A percentile compares a stretch with the other conserved stretches of the same genome.
Conservation (phyloP, 305 asterid genomes). For the Petunia hybrid region DNA sequence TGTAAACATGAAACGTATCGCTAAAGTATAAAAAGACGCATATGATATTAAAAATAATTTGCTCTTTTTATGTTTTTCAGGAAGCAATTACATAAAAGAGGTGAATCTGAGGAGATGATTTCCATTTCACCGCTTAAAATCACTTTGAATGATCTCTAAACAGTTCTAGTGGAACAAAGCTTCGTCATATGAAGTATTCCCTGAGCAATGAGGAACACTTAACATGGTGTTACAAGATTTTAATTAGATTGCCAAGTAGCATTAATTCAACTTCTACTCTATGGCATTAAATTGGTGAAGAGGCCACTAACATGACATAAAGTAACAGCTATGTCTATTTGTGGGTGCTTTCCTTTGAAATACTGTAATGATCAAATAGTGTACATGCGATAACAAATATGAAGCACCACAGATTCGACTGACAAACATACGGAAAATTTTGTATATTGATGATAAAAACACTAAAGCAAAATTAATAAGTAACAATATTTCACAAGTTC, state of each 20-base stretch:
- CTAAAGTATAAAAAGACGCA: not conserved
- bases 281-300: conserved; percentile 4
- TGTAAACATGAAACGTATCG: not conserved
- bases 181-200: not conserved
- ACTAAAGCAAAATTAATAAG: not conserved
- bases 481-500: not conserved
- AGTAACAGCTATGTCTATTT: not conserved
- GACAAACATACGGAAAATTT: not conserved
- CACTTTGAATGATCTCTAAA: not conserved
- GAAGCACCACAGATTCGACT: conserved; percentile 3
- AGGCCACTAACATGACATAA: not conserved
- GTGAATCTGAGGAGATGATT: not conserved
- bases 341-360: not conserved
- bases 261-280: conserved; percentile 6
- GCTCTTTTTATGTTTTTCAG: not conserved
- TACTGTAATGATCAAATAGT: not conserved
- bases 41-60: not conserved
- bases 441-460: not conserved
- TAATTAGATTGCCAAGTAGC: not conserved
- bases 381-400: conserved; percentile 30
- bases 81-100: not conserved
- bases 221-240: not conserved
- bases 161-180: conserved; percentile 1
- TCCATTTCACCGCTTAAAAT: not conserved
- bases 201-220: not conserved